Evolutionary conservation across 108 stramenopile genomes (phyloP), one percentile per base, ranked within the genome.

Genomic region (Nitzschia putrida): DNA sequence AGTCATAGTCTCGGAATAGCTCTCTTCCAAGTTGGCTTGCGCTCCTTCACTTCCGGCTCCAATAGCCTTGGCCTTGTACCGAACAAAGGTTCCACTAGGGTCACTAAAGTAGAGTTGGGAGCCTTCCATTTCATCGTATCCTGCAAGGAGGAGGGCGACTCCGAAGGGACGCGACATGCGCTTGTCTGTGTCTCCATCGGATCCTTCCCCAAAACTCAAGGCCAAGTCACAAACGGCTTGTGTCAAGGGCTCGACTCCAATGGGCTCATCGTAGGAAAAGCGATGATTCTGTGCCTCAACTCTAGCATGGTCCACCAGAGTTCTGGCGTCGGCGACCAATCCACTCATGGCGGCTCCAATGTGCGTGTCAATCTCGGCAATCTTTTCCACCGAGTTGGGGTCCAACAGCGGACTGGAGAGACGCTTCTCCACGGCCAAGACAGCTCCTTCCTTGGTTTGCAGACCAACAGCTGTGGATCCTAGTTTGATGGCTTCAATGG

Each of bases 51-150:
- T 78, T 0, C 99, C 99, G 1, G 96, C 95, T 8, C 99, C 99
- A 66, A 99, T 99, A 34, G 99, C 99, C 87, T 98, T 98, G 68
- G 98, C 98, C 85, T 98, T 98, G 88, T 97, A 99, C 76, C 91
- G 82, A 29, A 96, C 93, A 82, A 97, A 99, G 47, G 97, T 98
- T 20, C 99, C 99, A 26, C 85, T 85, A 6, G 99, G 99, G 76
- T 99, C 99, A 53, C 92, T 91, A 84, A 97, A 98, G 86, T 93
- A 99, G 43, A 99, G 89, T 74, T 97, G 97, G 40, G 97, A 89
- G 12, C 99, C 99, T 34, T 85, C 63, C 64, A 96, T 77, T 39
- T 89, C 87, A 76, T 99, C 98, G 51, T 83, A 89, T 40, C 99
- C 99, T 0, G 97, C 99, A 57, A 98, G 80, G 52, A 99, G 90